A percentile compares a stretch with the other conserved stretches of the same genome.
Evolutionary conservation across 2,329 filamentous ascomycete genomes (phyloP).

Genomic region (Graphiopsis chlorocephala): DNA sequence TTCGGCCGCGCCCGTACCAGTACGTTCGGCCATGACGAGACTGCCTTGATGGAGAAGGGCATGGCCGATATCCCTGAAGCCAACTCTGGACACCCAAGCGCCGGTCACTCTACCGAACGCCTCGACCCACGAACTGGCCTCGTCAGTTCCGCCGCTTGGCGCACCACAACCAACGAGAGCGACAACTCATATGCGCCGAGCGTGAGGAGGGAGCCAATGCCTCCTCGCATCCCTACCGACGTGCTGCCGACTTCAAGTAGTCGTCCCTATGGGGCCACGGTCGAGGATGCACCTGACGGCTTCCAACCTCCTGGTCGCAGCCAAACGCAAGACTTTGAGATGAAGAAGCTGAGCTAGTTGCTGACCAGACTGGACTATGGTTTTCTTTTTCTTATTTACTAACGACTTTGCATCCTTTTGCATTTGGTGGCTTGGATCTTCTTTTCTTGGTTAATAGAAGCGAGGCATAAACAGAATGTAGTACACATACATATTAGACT

Average conservation of each 20-base stretch:
- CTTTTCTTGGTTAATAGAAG: background rate
- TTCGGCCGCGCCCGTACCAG: constrained; percentile 39
- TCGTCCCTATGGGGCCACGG: constrained; percentile 19
- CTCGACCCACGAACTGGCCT: constrained; percentile 35
- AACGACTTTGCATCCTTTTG: background rate
- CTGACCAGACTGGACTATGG: no score
- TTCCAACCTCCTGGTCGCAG: constrained; percentile 22
- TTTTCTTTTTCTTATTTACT: background rate
- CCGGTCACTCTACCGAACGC: constrained; percentile 16
- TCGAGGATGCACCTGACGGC: constrained; percentile 19
- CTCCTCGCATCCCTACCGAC: constrained; percentile 21
- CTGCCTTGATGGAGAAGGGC: constrained; percentile 34
- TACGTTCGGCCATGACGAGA: constrained; percentile 24
- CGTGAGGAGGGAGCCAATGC: constrained; percentile 17
- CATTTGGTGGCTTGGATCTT: background rate
- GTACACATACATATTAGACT: background rate
- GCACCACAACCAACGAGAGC: constrained; percentile 30
- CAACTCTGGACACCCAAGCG: constrained; percentile 9
- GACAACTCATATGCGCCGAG: constrained; percentile 23
- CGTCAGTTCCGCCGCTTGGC: constrained; percentile 32
- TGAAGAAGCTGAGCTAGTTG: constrained; percentile 24
- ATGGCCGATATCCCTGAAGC: constrained; percentile 39
- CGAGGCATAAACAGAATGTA: constrained; percentile 6
- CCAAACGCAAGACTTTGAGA: constrained; percentile 31
- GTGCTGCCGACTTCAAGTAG: constrained; percentile 17